A percentile compares a stretch with the other conserved stretches of the same genome.
Conservation (phyloP, 306 rosid species). For the Trichosanthes cucumerina region DNA sequence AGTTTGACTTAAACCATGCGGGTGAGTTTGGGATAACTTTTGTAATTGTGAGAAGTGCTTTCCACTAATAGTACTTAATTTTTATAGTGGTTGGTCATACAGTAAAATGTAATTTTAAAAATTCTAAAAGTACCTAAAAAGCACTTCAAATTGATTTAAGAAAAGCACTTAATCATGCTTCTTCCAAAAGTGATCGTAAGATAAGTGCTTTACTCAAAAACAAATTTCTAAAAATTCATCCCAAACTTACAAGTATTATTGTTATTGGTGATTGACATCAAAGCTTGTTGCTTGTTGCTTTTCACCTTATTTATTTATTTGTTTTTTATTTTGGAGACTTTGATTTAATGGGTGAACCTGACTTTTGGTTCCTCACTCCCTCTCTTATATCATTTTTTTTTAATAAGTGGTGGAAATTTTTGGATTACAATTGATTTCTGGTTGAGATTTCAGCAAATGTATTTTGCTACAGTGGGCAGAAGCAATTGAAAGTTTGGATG, state of each 20-base stretch:
- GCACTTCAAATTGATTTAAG: neutral
- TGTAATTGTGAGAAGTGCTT: neutral
- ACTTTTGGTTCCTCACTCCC: neutral
- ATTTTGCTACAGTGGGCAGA: conserved; percentile 69
- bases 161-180: neutral
- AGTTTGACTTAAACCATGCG: neutral
- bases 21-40: neutral
- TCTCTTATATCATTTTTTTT: neutral
- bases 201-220: neutral
- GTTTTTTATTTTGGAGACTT: neutral
- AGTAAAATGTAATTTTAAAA: neutral
- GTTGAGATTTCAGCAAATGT: neutral
- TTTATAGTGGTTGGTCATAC: neutral
- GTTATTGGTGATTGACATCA: neutral
- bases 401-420: neutral
- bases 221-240: neutral
- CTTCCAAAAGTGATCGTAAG: neutral
- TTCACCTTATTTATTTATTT: neutral
- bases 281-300: neutral
- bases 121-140: neutral
- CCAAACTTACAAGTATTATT: neutral
- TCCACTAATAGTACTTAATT: neutral
- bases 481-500: conserved; percentile 71
- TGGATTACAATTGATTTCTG: neutral
- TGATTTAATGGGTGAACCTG: neutral